These are phyloP conservation scores for Durio zibethinus DNA, from an alignment of 345 rosid species.

Conservation along the genomic window DNA sequence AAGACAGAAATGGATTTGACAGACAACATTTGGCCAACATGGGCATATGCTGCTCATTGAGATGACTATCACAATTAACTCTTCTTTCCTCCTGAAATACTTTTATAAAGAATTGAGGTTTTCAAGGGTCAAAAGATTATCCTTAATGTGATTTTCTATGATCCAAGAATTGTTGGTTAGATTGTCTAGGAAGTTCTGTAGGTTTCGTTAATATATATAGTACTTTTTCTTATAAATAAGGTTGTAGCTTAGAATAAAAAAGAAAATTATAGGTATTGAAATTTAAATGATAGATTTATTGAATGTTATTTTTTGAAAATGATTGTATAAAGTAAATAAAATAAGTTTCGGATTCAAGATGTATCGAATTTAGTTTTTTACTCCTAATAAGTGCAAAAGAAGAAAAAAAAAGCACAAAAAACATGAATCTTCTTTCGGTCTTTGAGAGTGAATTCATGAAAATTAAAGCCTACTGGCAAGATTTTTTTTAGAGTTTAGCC, in stretches of 20 bases:
- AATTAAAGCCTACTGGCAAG: conserved; percentile 21
- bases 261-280: no score
- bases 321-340: no score
- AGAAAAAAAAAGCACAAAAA: background rate
- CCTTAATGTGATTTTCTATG: background rate
- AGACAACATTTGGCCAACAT: background rate
- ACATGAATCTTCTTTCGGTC: conserved; percentile 9
- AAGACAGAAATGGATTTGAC: background rate
- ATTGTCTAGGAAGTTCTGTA: background rate
- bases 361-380: no score
- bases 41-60: background rate
- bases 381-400: background rate
- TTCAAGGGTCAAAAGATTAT: background rate
- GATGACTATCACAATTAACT: background rate
- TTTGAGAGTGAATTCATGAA: conserved; percentile 4
- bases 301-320: no score
- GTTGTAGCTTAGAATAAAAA: no score
- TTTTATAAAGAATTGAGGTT: background rate
- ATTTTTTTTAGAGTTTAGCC: conserved; percentile 20
- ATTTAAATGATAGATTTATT: no score
- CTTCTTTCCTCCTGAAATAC: background rate
- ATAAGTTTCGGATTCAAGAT: no score
- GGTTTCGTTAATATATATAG: no score
- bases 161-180: background rate
- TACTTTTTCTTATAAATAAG: no score